Conservation (phyloP, 2,329 filamentous ascomycete species). For the Paecilomyces variotii region DNA sequence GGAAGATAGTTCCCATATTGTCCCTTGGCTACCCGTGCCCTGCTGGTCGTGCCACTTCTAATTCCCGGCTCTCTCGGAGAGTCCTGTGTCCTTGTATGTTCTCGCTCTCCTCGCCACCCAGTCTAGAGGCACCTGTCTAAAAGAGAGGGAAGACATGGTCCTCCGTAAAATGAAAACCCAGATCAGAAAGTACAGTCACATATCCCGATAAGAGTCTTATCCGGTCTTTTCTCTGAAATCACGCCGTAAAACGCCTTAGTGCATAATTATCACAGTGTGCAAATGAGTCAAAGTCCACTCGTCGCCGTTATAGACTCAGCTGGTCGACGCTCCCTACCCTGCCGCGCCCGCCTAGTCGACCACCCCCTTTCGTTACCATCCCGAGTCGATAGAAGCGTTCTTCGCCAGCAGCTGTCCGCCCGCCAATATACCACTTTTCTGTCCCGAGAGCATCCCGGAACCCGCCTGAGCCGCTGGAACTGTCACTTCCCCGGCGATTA, state of each 20-base stretch:
- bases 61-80: not conserved
- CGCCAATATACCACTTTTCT: slow-evolving; percentile 47
- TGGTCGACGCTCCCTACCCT: slow-evolving; percentile 42
- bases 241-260: not conserved
- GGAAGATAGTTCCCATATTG: too few species aligned
- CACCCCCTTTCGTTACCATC: slow-evolving; percentile 39
- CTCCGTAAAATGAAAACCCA: not conserved
- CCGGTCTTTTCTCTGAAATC: not conserved
- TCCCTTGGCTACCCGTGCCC: not conserved
- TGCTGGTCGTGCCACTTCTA: not conserved
- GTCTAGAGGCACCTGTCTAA: not conserved
- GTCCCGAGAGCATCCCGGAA: slow-evolving; percentile 40
- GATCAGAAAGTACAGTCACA: not conserved
- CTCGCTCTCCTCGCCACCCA: not conserved
- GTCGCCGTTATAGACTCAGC: slow-evolving; percentile 33
- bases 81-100: not conserved
- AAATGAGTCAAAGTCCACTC: slow-evolving; percentile 2
- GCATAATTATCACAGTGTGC: not conserved
- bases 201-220: not conserved
- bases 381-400: slow-evolving; percentile 42
- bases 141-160: not conserved
- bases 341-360: slow-evolving; percentile 31
- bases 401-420: slow-evolving; percentile 38
- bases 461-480: slow-evolving; percentile 39
- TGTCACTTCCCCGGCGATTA: slow-evolving; percentile 40